A percentile compares a stretch with the other conserved stretches of the same genome.
Conservation (phyloP, 177 flowering plant species). For the Vitis hybrid region DNA sequence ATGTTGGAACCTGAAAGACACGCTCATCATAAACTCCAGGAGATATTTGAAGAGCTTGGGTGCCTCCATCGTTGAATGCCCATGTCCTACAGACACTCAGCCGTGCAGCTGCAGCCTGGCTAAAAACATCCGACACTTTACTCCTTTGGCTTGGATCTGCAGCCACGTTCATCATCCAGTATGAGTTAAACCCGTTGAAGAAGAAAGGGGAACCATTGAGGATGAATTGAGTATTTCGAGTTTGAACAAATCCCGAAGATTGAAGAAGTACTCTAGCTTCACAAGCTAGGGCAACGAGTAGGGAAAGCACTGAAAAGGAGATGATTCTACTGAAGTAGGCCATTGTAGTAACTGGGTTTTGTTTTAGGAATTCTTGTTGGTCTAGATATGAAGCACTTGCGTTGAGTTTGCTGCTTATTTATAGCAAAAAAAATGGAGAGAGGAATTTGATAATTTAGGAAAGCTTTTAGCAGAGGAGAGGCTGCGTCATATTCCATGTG, state of each 20-base stretch:
- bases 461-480: no score
- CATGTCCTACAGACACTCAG: no score
- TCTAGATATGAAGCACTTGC: conserved; percentile 6
- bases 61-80: no score
- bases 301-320: conserved; percentile 7
- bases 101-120: background rate
- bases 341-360: conserved; percentile 6
- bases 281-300: conserved; percentile 10
- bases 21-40: no score
- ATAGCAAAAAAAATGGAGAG: background rate
- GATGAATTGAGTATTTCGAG: conserved; percentile 32
- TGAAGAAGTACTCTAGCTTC: conserved; percentile 16
- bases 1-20: no score
- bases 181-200: conserved; percentile 68
- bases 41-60: no score
- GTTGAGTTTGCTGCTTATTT: conserved; percentile 8
- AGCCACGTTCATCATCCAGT: conserved; percentile 74
- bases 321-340: conserved; percentile 8
- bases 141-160: conserved; percentile 39
- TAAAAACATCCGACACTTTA: conserved; percentile 46
- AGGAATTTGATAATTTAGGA: no score
- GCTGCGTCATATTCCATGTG: background rate
- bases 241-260: conserved; percentile 29
- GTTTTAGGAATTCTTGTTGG: background rate
- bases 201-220: conserved; percentile 43